phyloP scores from a whole-genome alignment of 768 basidiomycete species.

The Lactifluus subvellereus region DNA sequence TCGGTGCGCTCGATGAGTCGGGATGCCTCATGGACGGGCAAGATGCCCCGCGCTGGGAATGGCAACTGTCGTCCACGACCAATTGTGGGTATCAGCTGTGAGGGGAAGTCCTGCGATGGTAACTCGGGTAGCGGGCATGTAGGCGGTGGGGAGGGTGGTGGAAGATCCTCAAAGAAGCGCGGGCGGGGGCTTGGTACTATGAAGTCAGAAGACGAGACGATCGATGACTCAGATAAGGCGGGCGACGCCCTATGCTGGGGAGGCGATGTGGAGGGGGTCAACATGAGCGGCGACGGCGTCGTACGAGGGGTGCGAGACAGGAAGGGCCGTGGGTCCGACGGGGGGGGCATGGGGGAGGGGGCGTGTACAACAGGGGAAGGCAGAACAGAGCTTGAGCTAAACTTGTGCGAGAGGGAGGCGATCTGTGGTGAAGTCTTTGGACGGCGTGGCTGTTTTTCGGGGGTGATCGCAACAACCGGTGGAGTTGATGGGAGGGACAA shows the following conservation, averaged over 20 bases:
- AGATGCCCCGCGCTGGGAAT: conserved; percentile 45
- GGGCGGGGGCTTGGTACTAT: conserved; percentile 21
- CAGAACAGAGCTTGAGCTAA: background rate
- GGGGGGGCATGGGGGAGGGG: background rate
- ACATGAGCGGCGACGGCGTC: conserved; percentile 6
- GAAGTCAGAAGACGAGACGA: conserved; percentile 21
- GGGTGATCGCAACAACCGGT: background rate
- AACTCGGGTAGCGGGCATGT: conserved; percentile 19
- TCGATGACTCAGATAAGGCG: conserved; percentile 13
- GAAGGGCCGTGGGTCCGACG: background rate
- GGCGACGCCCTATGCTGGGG: conserved; percentile 2
- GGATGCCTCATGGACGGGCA: conserved; percentile 26
- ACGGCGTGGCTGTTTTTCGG: background rate
- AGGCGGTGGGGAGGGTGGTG: conserved; percentile 24
- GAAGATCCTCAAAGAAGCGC: conserved; percentile 19
- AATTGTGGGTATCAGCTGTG: conserved; percentile 14
- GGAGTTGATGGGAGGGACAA: background rate
- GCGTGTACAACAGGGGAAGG: background rate
- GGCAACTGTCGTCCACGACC: conserved; percentile 47
- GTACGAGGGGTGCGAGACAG: background rate
- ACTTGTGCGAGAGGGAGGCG: background rate
- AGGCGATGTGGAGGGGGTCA: conserved; percentile 6
- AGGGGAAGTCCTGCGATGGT: conserved; percentile 10
- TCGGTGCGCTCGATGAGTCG: conserved; percentile 24
- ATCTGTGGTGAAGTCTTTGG: conserved; percentile 7